Conservation (phyloP, 2,329 filamentous ascomycete genomes). For the Delphinella strobiligena region DNA sequence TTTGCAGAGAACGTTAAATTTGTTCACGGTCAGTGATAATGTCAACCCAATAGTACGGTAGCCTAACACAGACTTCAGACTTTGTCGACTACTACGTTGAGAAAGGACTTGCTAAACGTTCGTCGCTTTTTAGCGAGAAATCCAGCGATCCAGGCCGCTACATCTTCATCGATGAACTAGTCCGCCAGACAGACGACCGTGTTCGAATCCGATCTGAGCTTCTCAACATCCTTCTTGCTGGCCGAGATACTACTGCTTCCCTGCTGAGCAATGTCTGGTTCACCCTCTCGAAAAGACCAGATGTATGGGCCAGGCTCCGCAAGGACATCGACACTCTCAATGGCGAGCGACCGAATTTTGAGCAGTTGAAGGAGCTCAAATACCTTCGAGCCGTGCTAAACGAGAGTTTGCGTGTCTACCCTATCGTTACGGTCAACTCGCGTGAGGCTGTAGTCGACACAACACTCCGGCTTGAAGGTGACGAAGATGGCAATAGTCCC, state of each 20-base stretch:
- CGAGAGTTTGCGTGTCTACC: slow-evolving; percentile 43
- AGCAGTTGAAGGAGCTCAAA: slow-evolving; percentile 16
- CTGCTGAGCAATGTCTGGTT: slow-evolving; percentile 30
- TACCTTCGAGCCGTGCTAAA: slow-evolving; percentile 50
- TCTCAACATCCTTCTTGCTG: slow-evolving; percentile 39
- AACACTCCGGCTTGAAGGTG: slow-evolving; percentile 38
- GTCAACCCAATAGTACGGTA: background rate
- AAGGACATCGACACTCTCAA: slow-evolving; percentile 14
- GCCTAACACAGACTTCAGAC: slow-evolving; percentile 12
- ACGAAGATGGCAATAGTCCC: slow-evolving; percentile 35
- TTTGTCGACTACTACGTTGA: slow-evolving; percentile 39
- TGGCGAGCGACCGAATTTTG: slow-evolving; percentile 13
- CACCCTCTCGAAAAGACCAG: slow-evolving; percentile 18
- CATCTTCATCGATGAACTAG: slow-evolving; percentile 35
- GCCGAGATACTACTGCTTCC: slow-evolving; percentile 46
- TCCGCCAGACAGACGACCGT: slow-evolving; percentile 32
- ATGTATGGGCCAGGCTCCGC: slow-evolving; percentile 19
- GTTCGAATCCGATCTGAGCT: slow-evolving; percentile 31
- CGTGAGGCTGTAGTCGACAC: slow-evolving; percentile 38
- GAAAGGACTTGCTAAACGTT: slow-evolving; percentile 26
- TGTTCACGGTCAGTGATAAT: slow-evolving; percentile 5
- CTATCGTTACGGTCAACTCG: slow-evolving; percentile 43
- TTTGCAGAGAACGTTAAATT: slow-evolving; percentile 1
- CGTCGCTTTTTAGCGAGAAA: slow-evolving; percentile 15
- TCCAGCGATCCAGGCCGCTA: slow-evolving; percentile 20